Evolutionary conservation across 352 stramenopile genomes (phyloP).

Genomic region (Phytophthora sp.): DNA sequence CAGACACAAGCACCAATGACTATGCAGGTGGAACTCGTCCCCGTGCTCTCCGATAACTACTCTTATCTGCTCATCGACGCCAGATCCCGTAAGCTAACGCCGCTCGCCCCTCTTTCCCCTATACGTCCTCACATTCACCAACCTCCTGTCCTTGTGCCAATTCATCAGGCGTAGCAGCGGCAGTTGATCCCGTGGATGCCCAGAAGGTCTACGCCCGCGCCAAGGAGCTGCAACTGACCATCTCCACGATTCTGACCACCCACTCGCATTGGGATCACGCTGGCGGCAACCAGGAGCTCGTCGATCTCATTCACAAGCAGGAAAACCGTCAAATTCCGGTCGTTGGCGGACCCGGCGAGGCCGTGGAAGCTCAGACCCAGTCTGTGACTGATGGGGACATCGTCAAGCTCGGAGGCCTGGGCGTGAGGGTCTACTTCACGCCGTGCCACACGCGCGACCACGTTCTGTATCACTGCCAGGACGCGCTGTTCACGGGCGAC

Average conservation of each 20-base stretch:
- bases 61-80: slow-evolving; percentile 88
- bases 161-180: slow-evolving; percentile 59
- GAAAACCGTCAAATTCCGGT: slow-evolving; percentile 62
- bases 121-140: not conserved
- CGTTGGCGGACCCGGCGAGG: slow-evolving; percentile 74
- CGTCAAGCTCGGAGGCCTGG: slow-evolving; percentile 67
- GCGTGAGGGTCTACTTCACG: slow-evolving; percentile 76
- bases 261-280: slow-evolving; percentile 93
- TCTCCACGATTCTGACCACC: slow-evolving; percentile 94
- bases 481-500: too few species aligned
- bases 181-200: slow-evolving; percentile 90
- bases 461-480: slow-evolving; percentile 81
- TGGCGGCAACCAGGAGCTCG: slow-evolving; percentile 85
- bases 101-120: slow-evolving; percentile 7
- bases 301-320: slow-evolving; percentile 45
- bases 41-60: slow-evolving; percentile 93
- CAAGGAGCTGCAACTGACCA: slow-evolving; percentile 57
- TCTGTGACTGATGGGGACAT: slow-evolving; percentile 71
- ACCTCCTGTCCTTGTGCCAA: not conserved
- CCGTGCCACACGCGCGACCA: slow-evolving; percentile 94
- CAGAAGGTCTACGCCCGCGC: slow-evolving; percentile 78
- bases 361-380: slow-evolving; percentile 60
- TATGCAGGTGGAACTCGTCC: slow-evolving; percentile 73
- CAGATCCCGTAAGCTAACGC: slow-evolving; percentile 39
- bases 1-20: too few species aligned